Evolutionary conservation across 495 filamentous ascomycete species (phyloP).

Genomic region (Filosporella fistucella): DNA sequence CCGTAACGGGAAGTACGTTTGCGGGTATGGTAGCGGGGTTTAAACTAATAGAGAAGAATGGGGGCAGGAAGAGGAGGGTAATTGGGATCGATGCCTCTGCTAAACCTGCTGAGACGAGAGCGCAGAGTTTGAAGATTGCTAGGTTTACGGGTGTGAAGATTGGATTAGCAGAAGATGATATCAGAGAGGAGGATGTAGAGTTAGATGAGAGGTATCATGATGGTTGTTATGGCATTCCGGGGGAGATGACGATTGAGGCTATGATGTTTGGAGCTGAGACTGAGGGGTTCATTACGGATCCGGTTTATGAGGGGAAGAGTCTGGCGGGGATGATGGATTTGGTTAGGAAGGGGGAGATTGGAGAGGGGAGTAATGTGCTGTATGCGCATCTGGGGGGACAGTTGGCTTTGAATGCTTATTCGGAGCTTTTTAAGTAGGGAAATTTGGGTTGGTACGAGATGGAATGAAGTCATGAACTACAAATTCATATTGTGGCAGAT

Average conservation of each 20-base stretch:
- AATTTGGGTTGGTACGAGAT: not conserved
- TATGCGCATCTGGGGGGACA: constrained; percentile 64
- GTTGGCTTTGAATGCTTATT: constrained; percentile 56
- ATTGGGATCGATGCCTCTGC: constrained; percentile 61
- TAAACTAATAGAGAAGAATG: constrained; percentile 45
- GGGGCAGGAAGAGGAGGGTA: constrained; percentile 37
- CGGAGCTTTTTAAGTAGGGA: constrained; percentile 7
- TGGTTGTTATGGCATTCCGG: constrained; percentile 55
- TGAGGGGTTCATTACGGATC: constrained; percentile 64
- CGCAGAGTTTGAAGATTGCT: constrained; percentile 57
- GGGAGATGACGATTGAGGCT: constrained; percentile 51
- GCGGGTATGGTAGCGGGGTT: constrained; percentile 62
- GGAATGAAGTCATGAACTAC: not conserved
- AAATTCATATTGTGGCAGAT: too few species aligned
- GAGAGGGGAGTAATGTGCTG: constrained; percentile 47
- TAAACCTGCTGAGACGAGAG: constrained; percentile 47
- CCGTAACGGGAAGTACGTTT: constrained; percentile 58
- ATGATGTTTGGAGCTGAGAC: constrained; percentile 56
- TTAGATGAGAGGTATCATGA: constrained; percentile 59
- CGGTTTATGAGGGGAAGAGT: constrained; percentile 65
- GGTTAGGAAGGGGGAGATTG: constrained; percentile 51
- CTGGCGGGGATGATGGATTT: constrained; percentile 61
- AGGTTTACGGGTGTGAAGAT: constrained; percentile 52
- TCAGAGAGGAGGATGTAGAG: constrained; percentile 49
- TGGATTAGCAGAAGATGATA: constrained; percentile 47